Base-by-base conservation (phyloP, 1,139 yeast species). In the Taiozyma sp. region DNA sequence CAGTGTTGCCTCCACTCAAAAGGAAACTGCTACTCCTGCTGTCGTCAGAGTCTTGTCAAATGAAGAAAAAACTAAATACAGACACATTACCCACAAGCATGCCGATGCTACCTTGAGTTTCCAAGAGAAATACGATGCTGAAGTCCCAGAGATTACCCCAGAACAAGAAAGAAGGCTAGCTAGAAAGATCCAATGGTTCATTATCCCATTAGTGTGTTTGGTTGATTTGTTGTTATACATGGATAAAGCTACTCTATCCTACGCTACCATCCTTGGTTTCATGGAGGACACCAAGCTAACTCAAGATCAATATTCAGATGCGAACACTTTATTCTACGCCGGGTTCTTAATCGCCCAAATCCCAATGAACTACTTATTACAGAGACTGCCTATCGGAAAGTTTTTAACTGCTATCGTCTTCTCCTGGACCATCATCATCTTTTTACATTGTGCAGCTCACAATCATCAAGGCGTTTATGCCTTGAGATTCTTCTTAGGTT, bases 161-260 rank as follows among this genome's bases (percentile, higher is more conserved):
- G 72, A 65, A 39, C 68, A 69, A 52, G 74, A 71, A 26, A 62
- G 52, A 44, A 66, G 58, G 47, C 59, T 75, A 26, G 56, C 66
- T 21, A 55, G 68, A 32, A 74, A 73, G 53, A 65, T 74, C 6
- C 54, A 65, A 24, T 62, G 62, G 55, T 64, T 68, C 41, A 64
- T 74, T 3, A 63, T 74, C 16, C 62, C 69, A 1, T 56, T 70
- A 28, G 45, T 30, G 6, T 29, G 45, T 41, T 22, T 43, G 11
- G 64, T 73, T 24, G 69, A 74, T 57, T 56, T 72, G 52, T 53
- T 73, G 16, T 61, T 74, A 55, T 75, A 73, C 57, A 69, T 74
- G 67, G 80, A 75, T 58, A 75, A 75, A 55, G 73, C 76, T 4
- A 68, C 78, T 3, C 57, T 74, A 44, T 70, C 75, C 1, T 76